Percentiles rank a stretch among this genome's conserved stretches.
Evolutionary conservation across 768 basidiomycete species (phyloP).

Genomic region (Suillus weaverae): DNA sequence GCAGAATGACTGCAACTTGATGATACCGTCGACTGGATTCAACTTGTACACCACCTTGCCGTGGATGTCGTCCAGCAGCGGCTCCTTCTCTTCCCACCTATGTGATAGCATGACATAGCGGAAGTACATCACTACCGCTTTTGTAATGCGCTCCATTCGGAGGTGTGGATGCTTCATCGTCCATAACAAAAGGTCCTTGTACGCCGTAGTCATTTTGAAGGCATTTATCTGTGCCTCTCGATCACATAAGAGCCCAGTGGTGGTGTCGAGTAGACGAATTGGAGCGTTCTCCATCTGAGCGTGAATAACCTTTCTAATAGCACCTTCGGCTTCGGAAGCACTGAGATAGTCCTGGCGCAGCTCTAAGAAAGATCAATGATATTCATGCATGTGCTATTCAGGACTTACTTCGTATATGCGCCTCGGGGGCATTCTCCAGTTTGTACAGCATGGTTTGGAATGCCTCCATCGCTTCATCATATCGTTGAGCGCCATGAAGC

Average conservation of each 20-base stretch:
- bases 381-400: background rate
- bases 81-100: conserved; percentile 21
- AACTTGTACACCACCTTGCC: conserved; percentile 21
- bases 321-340: background rate
- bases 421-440: background rate
- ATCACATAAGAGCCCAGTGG: background rate
- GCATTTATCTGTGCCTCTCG: background rate
- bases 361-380: background rate
- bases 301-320: background rate
- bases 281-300: background rate
- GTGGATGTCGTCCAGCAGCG: conserved; percentile 20
- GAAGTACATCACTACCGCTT: conserved; percentile 9
- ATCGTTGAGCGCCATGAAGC: conserved; percentile 70
- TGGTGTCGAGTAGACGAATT: background rate
- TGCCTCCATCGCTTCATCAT: conserved; percentile 76
- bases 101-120: conserved; percentile 25
- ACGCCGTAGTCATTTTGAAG: background rate
- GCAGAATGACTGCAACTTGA: conserved; percentile 22
- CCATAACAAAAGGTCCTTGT: background rate
- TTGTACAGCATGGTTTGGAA: conserved; percentile 30
- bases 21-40: conserved; percentile 12
- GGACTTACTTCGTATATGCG: background rate
- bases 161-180: background rate
- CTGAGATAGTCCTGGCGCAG: background rate
- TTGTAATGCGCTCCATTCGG: background rate